Evolutionary conservation across 345 rosid genomes (phyloP).

Genomic region (Alliaria petiolata): DNA sequence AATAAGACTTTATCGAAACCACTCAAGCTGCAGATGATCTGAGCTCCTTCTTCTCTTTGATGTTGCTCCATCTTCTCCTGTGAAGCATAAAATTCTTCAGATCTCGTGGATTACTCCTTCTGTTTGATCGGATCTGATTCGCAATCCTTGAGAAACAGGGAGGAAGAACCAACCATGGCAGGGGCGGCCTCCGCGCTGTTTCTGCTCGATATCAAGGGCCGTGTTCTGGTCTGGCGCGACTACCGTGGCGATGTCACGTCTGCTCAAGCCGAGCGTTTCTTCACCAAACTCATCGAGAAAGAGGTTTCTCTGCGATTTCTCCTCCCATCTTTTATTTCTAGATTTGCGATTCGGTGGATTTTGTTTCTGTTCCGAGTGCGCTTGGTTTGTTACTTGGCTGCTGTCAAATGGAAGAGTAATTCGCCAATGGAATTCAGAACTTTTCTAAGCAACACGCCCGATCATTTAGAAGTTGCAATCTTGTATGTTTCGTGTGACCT

Average conservation of each 20-base stretch:
- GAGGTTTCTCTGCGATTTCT: conserved; percentile 39
- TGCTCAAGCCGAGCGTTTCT: conserved; percentile 77
- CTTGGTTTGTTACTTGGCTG: background rate
- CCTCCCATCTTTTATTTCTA: background rate
- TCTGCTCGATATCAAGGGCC: conserved; percentile 74
- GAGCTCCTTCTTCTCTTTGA: background rate
- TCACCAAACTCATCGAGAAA: conserved; percentile 80
- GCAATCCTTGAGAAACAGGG: background rate
- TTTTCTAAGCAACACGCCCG: background rate
- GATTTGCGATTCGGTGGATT: background rate
- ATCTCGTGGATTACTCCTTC: conserved; percentile 17
- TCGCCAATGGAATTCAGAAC: background rate
- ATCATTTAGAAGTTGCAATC: background rate
- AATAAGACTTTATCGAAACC: conserved; percentile 15
- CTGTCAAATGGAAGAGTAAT: background rate
- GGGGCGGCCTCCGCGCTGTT: conserved; percentile 90
- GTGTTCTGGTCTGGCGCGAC: conserved; percentile 84
- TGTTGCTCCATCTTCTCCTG: conserved; percentile 1
- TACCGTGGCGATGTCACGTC: conserved; percentile 81
- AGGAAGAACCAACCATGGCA: conserved; percentile 42
- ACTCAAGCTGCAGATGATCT: conserved; percentile 5
- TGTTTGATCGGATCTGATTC: conserved; percentile 33
- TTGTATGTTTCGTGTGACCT: background rate
- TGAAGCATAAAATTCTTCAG: conserved; percentile 6
- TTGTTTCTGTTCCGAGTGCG: background rate